A percentile compares a stretch with the other conserved stretches of the same genome.
phyloP scores from a whole-genome alignment of 176 grass and related monocot genomes.

The Oryza nivara region DNA sequence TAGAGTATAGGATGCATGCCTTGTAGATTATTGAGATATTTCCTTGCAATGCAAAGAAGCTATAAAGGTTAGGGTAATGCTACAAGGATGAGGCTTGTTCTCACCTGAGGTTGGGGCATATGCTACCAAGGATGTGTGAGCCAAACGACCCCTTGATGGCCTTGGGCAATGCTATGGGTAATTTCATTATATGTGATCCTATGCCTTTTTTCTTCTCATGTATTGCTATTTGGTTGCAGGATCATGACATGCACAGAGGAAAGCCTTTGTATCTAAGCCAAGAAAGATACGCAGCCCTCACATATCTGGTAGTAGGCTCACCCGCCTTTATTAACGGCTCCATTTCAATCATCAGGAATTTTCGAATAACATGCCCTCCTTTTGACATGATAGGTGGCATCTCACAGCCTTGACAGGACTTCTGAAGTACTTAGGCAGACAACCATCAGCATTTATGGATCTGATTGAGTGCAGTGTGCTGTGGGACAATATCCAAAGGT shows the following conservation, averaged over 20 bases:
- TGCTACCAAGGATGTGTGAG: background rate
- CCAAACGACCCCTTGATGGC: background rate
- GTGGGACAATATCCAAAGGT: conserved; percentile 33
- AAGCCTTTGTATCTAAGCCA: conserved; percentile 94
- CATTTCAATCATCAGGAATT: background rate
- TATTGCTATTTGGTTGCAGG: conserved; percentile 52
- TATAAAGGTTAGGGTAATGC: background rate
- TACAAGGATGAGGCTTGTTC: background rate
- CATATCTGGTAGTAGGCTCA: conserved; percentile 67
- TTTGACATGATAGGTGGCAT: conserved; percentile 79
- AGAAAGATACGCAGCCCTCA: conserved; percentile 91
- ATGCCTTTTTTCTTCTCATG: conserved; percentile 15
- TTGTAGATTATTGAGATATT: background rate
- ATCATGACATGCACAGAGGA: conserved; percentile 90
- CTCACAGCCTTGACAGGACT: conserved; percentile 90
- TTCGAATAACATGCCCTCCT: conserved; percentile 25
- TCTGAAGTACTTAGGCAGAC: conserved; percentile 98
- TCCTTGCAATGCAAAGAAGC: background rate
- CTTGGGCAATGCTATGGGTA: background rate
- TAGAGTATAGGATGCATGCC: background rate
- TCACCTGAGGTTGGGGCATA: background rate
- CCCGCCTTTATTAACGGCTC: background rate
- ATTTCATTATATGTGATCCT: background rate
- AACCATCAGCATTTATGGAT: conserved; percentile 65
- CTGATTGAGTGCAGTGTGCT: conserved; percentile 50